A percentile compares a stretch with the other conserved stretches of the same genome.
These are phyloP conservation scores for Kluyveromyces siamensis DNA, from an alignment of 805 yeast genomes.

Conservation along the genomic window DNA sequence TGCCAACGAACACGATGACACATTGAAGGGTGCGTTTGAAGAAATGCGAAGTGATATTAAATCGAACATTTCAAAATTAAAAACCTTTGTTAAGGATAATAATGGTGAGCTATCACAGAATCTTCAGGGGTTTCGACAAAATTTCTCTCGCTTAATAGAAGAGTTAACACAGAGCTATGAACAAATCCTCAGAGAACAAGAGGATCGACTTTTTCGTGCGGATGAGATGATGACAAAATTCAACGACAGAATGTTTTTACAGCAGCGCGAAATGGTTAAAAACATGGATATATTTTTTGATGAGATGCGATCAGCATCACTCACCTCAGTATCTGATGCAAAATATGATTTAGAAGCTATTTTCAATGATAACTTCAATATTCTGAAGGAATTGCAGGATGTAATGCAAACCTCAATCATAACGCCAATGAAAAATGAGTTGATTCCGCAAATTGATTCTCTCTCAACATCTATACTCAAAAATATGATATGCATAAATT, in stretches of 20 bases:
- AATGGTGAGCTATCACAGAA: conserved; percentile 9
- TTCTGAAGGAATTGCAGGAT: conserved; percentile 4
- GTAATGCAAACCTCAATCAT: conserved; percentile 7
- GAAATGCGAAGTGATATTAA: neutral
- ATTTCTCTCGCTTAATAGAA: conserved; percentile 7
- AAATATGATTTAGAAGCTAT: neutral
- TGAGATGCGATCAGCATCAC: neutral
- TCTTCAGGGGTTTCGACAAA: neutral
- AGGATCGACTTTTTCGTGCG: neutral
- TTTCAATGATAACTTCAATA: neutral
- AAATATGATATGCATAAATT: conserved; percentile 9
- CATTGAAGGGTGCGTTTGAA: neutral
- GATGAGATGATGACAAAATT: neutral
- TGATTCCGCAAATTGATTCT: conserved; percentile 26
- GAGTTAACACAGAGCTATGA: conserved; percentile 19
- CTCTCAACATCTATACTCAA: conserved; percentile 17
- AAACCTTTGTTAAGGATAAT: conserved; percentile 5
- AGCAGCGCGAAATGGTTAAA: neutral
- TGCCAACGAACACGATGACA: neutral
- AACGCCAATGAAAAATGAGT: conserved; percentile 7
- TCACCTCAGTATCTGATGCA: neutral
- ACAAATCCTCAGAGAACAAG: conserved; percentile 3
- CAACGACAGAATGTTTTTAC: neutral
- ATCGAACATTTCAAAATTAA: neutral
- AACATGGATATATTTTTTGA: neutral